Conservation (phyloP, 2,329 filamentous ascomycete species). For the Thielaviopsis punctulata region DNA sequence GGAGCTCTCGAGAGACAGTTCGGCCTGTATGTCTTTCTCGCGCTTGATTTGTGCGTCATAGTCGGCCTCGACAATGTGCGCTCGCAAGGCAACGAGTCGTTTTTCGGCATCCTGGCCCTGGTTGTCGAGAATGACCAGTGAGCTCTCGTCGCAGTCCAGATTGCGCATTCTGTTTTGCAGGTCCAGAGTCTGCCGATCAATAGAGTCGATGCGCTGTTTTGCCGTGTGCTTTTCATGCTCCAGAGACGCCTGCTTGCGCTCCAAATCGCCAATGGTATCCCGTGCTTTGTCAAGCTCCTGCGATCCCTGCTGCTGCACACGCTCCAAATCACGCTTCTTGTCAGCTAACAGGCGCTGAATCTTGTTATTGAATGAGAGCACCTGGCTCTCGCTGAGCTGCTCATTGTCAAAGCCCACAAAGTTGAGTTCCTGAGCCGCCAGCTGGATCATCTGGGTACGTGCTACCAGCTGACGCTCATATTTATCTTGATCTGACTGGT, state of each 20-base stretch:
- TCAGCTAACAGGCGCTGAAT: conserved; percentile 60
- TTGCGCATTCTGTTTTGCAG: conserved; percentile 52
- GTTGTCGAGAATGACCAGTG: conserved; percentile 58
- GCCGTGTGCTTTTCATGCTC: conserved; percentile 59
- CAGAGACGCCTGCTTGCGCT: conserved; percentile 53
- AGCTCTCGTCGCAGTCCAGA: conserved; percentile 76
- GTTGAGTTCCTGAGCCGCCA: conserved; percentile 57
- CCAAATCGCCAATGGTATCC: conserved; percentile 58
- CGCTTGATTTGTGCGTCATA: conserved; percentile 56
- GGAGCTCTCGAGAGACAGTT: conserved; percentile 54
- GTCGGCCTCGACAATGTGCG: conserved; percentile 43
- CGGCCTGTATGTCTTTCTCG: conserved; percentile 46
- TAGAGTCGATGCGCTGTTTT: conserved; percentile 52
- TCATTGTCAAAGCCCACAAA: conserved; percentile 75
- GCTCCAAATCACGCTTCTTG: conserved; percentile 63
- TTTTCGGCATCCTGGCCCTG: conserved; percentile 52
- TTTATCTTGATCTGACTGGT: conserved; percentile 71
- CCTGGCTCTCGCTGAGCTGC: conserved; percentile 48
- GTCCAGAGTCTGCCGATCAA: conserved; percentile 50
- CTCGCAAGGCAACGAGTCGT: conserved; percentile 42
- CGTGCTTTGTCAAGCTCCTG: conserved; percentile 58
- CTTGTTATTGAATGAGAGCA: conserved; percentile 60
- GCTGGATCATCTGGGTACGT: conserved; percentile 58
- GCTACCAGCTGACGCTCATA: conserved; percentile 64
- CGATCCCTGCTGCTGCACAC: conserved; percentile 53